Base-by-base conservation (phyloP, 306 rosid species). In the Pueraria montana region DNA sequence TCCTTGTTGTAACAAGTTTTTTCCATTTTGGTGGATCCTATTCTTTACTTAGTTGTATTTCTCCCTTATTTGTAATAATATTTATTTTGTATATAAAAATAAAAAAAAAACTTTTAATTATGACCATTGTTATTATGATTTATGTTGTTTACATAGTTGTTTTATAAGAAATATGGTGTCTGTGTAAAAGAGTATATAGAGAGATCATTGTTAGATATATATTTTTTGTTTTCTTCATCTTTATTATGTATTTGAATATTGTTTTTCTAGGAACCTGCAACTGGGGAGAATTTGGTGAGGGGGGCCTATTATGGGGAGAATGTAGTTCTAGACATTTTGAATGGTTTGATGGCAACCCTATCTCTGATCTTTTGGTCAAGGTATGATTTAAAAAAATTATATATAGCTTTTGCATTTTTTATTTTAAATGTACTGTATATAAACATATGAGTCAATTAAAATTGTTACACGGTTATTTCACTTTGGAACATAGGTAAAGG, bases 231-330 rank as follows among this genome's bases (percentile, higher is more conserved):
- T 75, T 42, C 45, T 32, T 69, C 55, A 49, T 78, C 46, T 55
- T 49, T 61, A 21, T 58, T 83, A 66, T 46, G 48, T 24, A 73
- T 58, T 46, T 38, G 36, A 71, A 36, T 59, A 73, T 59, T 42
- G 56, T 74, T 73, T 74, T 83, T 50, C 49, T 89, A 95, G 99
- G 97, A 76, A 92, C 98, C 42, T 81, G 82, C 76, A 89, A 87
- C 20, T 95, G 99, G 99, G 93, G 93, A 69, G 98, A 92, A 89
- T 95, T 82, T 89, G 99, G 98, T 71, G 98, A 92, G 88, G 98
- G 99, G 36, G 99, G 99, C 70, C 91, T 94, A 74, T 86, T 95
- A 48, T 95, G 99, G 99, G 99, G 97, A 70, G 98, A 93, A 87
- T 95, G 97, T 86, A 92, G 78, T 61, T 87, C 94, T 66, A 91